These are phyloP conservation scores for Nissolia schottii DNA, from an alignment of 306 rosid species.

Conservation along the genomic window DNA sequence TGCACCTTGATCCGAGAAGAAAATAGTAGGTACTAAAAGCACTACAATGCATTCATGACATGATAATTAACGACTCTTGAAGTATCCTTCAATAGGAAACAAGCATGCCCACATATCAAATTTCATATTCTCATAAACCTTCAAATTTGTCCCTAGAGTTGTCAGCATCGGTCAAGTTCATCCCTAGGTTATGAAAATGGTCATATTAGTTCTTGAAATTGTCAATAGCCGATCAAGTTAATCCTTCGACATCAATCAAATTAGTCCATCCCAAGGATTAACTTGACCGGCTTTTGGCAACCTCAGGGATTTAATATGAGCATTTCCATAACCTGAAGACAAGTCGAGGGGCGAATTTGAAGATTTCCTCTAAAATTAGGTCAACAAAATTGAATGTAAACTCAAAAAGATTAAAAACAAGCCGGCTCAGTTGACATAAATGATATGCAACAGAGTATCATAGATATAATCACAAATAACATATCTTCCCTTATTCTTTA, in stretches of 20 bases:
- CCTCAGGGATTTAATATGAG: too few relatives aligned
- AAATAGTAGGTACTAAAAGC: not conserved
- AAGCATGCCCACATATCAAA: not conserved
- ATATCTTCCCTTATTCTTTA: not conserved
- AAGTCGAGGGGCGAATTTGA: too few relatives aligned
- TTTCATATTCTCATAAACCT: not conserved
- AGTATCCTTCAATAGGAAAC: not conserved
- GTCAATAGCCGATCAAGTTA: too few relatives aligned
- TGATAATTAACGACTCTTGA: not conserved
- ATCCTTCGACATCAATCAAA: too few relatives aligned
- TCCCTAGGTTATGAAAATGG: too few relatives aligned
- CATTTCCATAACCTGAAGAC: too few relatives aligned
- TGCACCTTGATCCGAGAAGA: not conserved
- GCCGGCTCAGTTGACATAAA: not conserved
- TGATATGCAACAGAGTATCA: not conserved
- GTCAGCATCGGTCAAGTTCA: too few relatives aligned
- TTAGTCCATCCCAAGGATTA: too few relatives aligned
- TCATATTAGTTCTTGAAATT: too few relatives aligned
- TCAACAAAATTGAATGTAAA: not conserved
- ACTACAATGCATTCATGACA: not conserved
- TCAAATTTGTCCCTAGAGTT: too few relatives aligned
- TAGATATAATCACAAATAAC: not conserved
- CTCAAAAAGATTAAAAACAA: not conserved
- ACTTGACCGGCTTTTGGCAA: too few relatives aligned
- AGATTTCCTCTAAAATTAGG: not conserved